phyloP scores from a whole-genome alignment of 2,329 filamentous ascomycete genomes.

The Beauveria australis region DNA sequence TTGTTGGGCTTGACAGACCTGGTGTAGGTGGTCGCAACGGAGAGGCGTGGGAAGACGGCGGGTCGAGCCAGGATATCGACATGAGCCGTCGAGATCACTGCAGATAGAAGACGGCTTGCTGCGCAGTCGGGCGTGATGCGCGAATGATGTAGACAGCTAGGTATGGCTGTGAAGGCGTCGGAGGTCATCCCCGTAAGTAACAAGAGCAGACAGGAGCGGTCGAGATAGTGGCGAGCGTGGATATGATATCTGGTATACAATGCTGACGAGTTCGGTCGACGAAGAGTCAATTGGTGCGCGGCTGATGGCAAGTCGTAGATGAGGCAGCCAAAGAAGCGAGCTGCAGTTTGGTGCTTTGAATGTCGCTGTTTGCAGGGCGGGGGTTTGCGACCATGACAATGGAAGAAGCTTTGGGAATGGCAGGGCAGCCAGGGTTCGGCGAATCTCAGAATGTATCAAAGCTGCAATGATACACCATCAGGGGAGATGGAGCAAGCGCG shows the following conservation, averaged over 20 bases:
- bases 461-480: not conserved
- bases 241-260: not conserved
- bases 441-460: not conserved
- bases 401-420: not conserved
- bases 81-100: not conserved
- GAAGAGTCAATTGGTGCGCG: not conserved
- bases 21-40: not conserved
- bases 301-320: not conserved
- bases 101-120: not conserved
- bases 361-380: not conserved
- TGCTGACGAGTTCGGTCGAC: not conserved
- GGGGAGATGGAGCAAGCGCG: not conserved
- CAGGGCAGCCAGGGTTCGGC: not conserved
- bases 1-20: not conserved
- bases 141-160: not conserved
- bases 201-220: not conserved
- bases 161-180: not conserved
- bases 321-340: not conserved
- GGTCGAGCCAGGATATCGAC: not conserved
- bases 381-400: not conserved
- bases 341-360: not conserved
- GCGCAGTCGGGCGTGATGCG: not conserved
- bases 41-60: not conserved
- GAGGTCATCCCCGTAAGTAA: not conserved
- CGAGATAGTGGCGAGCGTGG: not conserved